phyloP scores from a whole-genome alignment of 106 monocot species.

The Allium sativum region DNA sequence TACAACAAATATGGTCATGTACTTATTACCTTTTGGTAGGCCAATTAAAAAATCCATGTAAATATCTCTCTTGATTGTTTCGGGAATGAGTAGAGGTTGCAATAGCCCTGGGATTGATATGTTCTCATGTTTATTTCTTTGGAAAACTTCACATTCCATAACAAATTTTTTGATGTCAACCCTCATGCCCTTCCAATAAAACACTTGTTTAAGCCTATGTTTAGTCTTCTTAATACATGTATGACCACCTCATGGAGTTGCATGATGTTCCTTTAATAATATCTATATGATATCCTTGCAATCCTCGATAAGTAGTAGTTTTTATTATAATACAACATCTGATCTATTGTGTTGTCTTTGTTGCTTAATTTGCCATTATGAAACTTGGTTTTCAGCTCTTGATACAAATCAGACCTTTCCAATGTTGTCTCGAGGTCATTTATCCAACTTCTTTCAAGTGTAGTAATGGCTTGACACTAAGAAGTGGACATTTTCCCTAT shows the following conservation, averaged over 20 bases:
- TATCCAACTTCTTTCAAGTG: not conserved
- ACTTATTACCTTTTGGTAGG: too few relatives aligned
- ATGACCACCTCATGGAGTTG: not conserved
- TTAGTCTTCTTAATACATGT: not conserved
- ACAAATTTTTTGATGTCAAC: not conserved
- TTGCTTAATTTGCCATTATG: not conserved
- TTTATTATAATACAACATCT: too few relatives aligned
- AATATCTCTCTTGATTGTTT: not conserved
- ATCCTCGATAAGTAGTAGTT: too few relatives aligned
- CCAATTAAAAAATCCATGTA: too few relatives aligned
- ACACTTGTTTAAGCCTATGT: not conserved
- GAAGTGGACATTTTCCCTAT: not conserved
- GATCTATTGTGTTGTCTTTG: too few relatives aligned
- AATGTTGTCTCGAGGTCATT: not conserved
- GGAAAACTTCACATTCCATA: not conserved
- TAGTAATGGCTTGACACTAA: not conserved
- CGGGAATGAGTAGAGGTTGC: not conserved
- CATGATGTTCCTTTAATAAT: too few relatives aligned
- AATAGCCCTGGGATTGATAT: not conserved
- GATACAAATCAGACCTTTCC: rapidly evolving
- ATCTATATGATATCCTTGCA: too few relatives aligned
- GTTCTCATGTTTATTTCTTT: not conserved
- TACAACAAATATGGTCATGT: too few relatives aligned
- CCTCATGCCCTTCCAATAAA: not conserved
- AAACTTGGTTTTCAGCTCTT: not conserved